Conservation (phyloP, 192 early-diverging fungal species). For the Kappamyces sp. region DNA sequence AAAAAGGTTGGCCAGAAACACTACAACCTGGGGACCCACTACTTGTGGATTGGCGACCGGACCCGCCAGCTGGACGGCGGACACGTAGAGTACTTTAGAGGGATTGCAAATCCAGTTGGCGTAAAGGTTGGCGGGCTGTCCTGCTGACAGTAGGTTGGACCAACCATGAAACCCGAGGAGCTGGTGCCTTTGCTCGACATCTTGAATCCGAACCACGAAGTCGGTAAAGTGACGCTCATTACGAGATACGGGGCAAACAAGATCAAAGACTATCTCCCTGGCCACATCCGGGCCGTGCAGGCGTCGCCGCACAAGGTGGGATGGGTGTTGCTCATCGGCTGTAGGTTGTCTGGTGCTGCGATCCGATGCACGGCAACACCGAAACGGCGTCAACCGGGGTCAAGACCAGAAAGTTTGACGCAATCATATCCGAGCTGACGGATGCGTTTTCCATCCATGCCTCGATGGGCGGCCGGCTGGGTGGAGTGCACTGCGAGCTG, state of each 20-base stretch:
- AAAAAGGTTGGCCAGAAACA: slow-evolving; percentile 36
- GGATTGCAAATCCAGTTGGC: slow-evolving; percentile 95
- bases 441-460: slow-evolving; percentile 79
- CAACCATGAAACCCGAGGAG: slow-evolving; percentile 83
- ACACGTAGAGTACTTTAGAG: slow-evolving; percentile 96
- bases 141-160: slow-evolving; percentile 38
- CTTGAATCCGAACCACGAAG: slow-evolving; percentile 77
- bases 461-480: slow-evolving; percentile 62
- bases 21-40: slow-evolving; percentile 94
- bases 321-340: slow-evolving; percentile 47
- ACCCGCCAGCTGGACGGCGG: slow-evolving; percentile 92
- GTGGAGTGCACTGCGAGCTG: slow-evolving; percentile 95
- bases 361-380: slow-evolving; percentile 99
- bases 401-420: slow-evolving; percentile 87
- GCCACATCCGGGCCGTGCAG: slow-evolving; percentile 87
- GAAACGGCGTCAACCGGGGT: slow-evolving; percentile 71
- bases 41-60: slow-evolving; percentile 98
- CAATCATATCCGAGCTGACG: slow-evolving; percentile 76
- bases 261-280: slow-evolving; percentile 75
- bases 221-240: slow-evolving; percentile 90
- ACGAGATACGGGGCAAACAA: slow-evolving; percentile 88
- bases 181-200: slow-evolving; percentile 77
- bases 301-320: slow-evolving; percentile 79
- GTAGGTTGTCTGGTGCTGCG: slow-evolving; percentile 43
- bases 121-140: slow-evolving; percentile 63